Conservation (phyloP, 2,329 filamentous ascomycete genomes). For the Talaromyces sp. region DNA sequence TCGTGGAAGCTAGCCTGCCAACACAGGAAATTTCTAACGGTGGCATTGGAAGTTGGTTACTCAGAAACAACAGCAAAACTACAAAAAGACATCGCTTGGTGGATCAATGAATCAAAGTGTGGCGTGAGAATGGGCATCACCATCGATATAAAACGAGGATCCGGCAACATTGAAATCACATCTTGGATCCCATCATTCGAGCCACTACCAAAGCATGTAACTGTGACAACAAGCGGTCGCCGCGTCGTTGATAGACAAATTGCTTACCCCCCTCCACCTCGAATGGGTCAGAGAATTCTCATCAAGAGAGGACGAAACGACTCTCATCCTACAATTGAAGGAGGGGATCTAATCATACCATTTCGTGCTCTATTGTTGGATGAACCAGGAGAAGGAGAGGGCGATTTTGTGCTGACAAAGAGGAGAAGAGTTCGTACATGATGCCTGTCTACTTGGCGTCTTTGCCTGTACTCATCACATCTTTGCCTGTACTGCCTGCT, state of each 20-base stretch:
- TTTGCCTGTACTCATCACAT: too few species aligned
- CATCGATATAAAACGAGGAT: constrained; percentile 9
- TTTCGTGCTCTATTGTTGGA: constrained; percentile 9
- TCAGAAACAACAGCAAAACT: constrained; percentile 11
- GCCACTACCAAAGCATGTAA: neutral
- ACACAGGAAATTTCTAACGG: constrained; percentile 5
- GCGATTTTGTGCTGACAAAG: constrained; percentile 10
- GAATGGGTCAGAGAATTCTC: constrained; percentile 1
- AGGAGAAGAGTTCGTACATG: too few species aligned
- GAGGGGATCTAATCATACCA: constrained; percentile 3
- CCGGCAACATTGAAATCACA: constrained; percentile 14
- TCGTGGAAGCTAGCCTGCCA: constrained; percentile 8
- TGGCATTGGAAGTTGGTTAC: constrained; percentile 10
- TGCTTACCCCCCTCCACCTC: constrained; percentile 1
- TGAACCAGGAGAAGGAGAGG: constrained; percentile 9
- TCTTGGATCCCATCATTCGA: constrained; percentile 9
- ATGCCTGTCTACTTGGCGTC: too few species aligned
- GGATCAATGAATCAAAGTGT: constrained; percentile 12
- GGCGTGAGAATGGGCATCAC: constrained; percentile 10
- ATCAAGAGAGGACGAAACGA: constrained; percentile 8
- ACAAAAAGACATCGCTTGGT: constrained; percentile 9
- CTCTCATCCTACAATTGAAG: constrained; percentile 1
- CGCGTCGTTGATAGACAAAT: neutral
- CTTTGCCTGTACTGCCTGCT: too few species aligned
- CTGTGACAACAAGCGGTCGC: neutral